Percentiles rank a stretch among this genome's conserved stretches.
Conservation (phyloP, 257 asterid genomes). For the Plantago elongata region DNA sequence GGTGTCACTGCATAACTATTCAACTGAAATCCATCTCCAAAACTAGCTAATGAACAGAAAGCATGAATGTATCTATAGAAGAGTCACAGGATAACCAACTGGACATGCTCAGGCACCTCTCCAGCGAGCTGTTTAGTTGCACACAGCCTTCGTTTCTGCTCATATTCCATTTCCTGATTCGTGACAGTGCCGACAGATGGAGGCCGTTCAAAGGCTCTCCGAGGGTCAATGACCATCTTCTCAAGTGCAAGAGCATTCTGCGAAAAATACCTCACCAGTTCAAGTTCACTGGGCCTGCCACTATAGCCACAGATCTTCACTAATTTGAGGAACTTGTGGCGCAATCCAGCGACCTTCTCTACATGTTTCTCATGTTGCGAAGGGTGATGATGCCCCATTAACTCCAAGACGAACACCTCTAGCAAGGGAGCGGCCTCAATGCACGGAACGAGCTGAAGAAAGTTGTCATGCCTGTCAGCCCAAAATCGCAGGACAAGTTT, state of each 20-base stretch:
- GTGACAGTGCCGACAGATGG: not conserved
- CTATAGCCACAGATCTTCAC: slow-evolving; percentile 1
- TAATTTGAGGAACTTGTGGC: slow-evolving; percentile 2
- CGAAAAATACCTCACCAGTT: not conserved
- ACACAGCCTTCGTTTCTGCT: not conserved
- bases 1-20: too few relatives aligned
- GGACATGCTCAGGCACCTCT: slow-evolving; percentile 4
- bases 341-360: slow-evolving; percentile 2
- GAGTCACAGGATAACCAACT: not conserved
- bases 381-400: not conserved
- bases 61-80: too few relatives aligned
- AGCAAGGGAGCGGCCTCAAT: not conserved
- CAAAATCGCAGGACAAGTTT: not conserved
- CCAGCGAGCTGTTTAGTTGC: not conserved
- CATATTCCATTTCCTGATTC: not conserved
- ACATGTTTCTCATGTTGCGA: not conserved
- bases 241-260: not conserved
- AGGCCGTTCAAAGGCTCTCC: not conserved
- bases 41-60: too few relatives aligned
- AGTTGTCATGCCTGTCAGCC: not conserved
- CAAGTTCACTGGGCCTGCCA: slow-evolving; percentile 5
- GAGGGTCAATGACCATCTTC: not conserved
- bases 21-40: too few relatives aligned
- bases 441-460: not conserved
- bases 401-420: slow-evolving; percentile 5